These are phyloP conservation scores for Rhynchospora pubera DNA, from an alignment of 176 grass and related monocot genomes.

Conservation along the genomic window DNA sequence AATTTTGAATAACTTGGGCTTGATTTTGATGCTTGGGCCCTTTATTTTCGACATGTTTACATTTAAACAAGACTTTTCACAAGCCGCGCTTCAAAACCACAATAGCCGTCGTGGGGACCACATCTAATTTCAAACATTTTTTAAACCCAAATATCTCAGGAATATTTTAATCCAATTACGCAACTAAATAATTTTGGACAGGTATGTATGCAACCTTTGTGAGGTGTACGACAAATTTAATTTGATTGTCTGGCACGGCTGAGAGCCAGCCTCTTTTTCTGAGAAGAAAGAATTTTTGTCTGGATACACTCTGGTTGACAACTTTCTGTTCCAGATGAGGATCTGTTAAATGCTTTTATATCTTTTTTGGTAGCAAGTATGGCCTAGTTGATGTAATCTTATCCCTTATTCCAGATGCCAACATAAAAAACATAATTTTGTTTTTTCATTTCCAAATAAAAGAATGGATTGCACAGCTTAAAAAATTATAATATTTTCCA, in stretches of 20 bases:
- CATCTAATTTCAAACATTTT: neutral
- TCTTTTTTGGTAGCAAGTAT: neutral
- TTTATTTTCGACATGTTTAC: constrained; percentile 19
- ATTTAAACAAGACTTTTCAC: constrained; percentile 13
- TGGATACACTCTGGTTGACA: constrained; percentile 15
- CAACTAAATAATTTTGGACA: neutral
- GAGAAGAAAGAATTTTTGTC: neutral
- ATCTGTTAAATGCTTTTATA: constrained; percentile 9
- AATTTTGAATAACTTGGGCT: neutral
- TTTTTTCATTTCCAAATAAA: no score
- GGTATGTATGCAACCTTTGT: neutral
- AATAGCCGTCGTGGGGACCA: neutral
- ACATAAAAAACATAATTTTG: neutral
- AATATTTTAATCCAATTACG: neutral
- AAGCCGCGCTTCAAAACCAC: neutral
- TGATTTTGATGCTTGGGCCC: constrained; percentile 10
- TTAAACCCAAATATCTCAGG: neutral
- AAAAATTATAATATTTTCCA: no score
- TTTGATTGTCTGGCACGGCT: constrained; percentile 1
- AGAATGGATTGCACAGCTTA: no score
- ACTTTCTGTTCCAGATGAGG: neutral
- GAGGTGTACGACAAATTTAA: neutral
- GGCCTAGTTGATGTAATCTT: neutral
- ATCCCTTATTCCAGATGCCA: neutral
- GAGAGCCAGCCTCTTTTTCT: neutral